phyloP scores from a whole-genome alignment of 2,329 filamentous ascomycete species.

The Aspergillus sp. region DNA sequence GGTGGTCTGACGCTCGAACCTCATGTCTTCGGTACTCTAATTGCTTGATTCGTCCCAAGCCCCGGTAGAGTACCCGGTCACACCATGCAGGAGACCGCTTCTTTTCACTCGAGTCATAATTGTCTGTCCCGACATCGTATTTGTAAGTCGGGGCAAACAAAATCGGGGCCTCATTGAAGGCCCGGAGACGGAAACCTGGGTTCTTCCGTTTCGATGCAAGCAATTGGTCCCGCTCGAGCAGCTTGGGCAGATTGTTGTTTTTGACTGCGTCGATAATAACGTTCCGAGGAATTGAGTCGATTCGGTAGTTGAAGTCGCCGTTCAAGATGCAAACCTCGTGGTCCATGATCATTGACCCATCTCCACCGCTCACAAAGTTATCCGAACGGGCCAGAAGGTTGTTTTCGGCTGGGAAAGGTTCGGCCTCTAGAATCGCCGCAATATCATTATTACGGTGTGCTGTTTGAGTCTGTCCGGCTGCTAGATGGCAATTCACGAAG shows the following conservation, averaged over 20 bases:
- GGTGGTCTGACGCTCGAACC: slow-evolving; percentile 83
- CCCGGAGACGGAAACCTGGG: slow-evolving; percentile 79
- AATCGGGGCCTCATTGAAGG: slow-evolving; percentile 87
- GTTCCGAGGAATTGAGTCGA: slow-evolving; percentile 93
- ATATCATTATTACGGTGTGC: slow-evolving; percentile 89
- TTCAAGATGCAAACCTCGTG: slow-evolving; percentile 97
- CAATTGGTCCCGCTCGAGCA: slow-evolving; percentile 90
- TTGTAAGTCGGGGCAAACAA: slow-evolving; percentile 96
- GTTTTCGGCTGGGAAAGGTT: slow-evolving; percentile 66
- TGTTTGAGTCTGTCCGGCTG: slow-evolving; percentile 87
- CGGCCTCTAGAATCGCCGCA: slow-evolving; percentile 78
- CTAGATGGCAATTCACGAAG: slow-evolving; percentile 95
- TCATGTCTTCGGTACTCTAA: slow-evolving; percentile 86
- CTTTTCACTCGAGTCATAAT: slow-evolving; percentile 93
- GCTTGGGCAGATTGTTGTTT: slow-evolving; percentile 72
- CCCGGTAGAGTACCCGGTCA: slow-evolving; percentile 84
- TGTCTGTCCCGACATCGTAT: slow-evolving; percentile 92
- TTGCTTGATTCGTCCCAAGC: slow-evolving; percentile 76
- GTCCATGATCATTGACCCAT: slow-evolving; percentile 90
- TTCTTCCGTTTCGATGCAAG: slow-evolving; percentile 85
- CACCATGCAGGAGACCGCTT: slow-evolving; percentile 94
- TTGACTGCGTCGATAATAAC: slow-evolving; percentile 83
- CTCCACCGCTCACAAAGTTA: slow-evolving; percentile 83
- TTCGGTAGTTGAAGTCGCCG: slow-evolving; percentile 95
- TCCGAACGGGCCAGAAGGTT: slow-evolving; percentile 66